Conservation (phyloP, 805 yeast species). For the Myxozyma monticola region DNA sequence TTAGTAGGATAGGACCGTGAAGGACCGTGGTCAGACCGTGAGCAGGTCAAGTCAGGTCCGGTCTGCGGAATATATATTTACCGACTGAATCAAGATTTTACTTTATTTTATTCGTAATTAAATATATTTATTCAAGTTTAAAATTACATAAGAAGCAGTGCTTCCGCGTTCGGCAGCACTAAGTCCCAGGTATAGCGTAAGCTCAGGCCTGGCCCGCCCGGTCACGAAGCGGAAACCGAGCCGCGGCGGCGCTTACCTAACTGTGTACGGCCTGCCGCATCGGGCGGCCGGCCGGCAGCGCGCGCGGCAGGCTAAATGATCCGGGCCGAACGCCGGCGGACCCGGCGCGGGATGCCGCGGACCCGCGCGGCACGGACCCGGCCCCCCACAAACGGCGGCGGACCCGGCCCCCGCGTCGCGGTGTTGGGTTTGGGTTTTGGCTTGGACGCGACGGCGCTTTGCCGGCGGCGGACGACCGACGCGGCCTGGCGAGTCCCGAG, state of each 20-base stretch:
- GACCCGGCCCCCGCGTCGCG: background rate
- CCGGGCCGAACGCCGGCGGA: background rate
- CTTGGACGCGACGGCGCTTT: background rate
- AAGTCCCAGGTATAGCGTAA: too few species aligned
- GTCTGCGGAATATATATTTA: constrained; percentile 2
- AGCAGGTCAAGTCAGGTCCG: background rate
- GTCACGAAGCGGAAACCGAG: too few species aligned
- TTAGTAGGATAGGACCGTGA: too few species aligned
- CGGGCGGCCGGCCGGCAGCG: too few species aligned
- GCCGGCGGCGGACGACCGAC: background rate
- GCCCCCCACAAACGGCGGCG: background rate
- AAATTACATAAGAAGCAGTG: too few species aligned
- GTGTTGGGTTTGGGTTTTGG: background rate
- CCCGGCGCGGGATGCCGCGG: background rate
- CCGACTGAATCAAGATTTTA: background rate
- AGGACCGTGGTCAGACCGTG: background rate
- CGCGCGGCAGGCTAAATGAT: too few species aligned
- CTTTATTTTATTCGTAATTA: too few species aligned
- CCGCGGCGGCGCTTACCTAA: too few species aligned
- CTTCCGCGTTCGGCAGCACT: too few species aligned
- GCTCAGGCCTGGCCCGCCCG: too few species aligned
- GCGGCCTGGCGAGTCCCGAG: background rate
- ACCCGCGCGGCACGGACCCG: background rate
- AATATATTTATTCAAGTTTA: too few species aligned
- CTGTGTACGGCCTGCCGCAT: too few species aligned